A percentile compares a stretch with the other conserved stretches of the same genome.
These are phyloP conservation scores for Fusarium tjaetaba DNA, from an alignment of 2,329 filamentous ascomycete genomes.

Conservation along the genomic window DNA sequence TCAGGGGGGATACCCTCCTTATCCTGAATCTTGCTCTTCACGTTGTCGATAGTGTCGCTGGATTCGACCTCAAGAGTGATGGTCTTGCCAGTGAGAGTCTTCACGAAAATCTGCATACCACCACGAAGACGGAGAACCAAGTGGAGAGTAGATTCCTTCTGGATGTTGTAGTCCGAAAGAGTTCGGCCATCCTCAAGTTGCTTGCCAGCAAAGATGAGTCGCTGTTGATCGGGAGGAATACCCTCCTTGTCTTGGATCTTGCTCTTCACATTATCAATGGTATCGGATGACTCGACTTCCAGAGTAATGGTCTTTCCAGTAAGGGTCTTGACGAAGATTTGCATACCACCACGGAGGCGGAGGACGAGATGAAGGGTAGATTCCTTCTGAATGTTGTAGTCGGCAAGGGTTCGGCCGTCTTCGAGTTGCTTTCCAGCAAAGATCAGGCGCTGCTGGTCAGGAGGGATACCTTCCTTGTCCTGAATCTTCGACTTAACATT, in stretches of 20 bases:
- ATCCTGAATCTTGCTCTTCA: conserved; percentile 97
- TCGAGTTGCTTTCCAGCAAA: conserved; percentile 97
- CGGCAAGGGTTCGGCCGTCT: conserved; percentile 87
- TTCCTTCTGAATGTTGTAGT: conserved; percentile 98
- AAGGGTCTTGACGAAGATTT: conserved; percentile 87
- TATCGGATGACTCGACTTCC: conserved; percentile 89
- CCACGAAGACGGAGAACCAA: conserved; percentile 83
- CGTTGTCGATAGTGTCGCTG: conserved; percentile 93
- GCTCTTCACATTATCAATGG: conserved; percentile 92
- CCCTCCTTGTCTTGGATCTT: conserved; percentile 97
- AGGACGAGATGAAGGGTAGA: conserved; percentile 86
- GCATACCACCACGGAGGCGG: conserved; percentile 89
- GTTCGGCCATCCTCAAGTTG: conserved; percentile 93
- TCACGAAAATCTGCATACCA: conserved; percentile 82
- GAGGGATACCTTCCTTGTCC: conserved; percentile 96
- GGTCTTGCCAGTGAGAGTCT: conserved; percentile 92
- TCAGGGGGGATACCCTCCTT: conserved; percentile 98
- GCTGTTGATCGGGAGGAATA: conserved; percentile 94
- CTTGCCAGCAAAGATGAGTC: conserved; percentile 93
- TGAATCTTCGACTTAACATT: conserved; percentile 98
- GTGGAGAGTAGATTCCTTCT: conserved; percentile 87
- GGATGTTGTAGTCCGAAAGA: conserved; percentile 95
- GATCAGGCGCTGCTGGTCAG: conserved; percentile 94
- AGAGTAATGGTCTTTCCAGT: conserved; percentile 95
- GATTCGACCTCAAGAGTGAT: conserved; percentile 93